Evolutionary conservation across 148 eudicot species (phyloP).

Genomic region (Beta vulgaris): DNA sequence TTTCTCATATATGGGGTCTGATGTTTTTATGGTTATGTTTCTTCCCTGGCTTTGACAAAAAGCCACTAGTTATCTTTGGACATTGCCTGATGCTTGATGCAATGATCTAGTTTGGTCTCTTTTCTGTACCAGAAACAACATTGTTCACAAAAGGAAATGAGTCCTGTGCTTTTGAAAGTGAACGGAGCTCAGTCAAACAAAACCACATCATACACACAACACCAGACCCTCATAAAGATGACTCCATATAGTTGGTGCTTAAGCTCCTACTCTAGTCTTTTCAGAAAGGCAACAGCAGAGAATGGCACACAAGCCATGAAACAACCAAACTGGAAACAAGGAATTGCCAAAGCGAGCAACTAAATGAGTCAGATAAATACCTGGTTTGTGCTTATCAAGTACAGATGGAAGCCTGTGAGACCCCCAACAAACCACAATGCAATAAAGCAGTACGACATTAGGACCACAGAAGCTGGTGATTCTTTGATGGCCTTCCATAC

Average conservation of each 20-base stretch:
- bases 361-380: constrained; percentile 18
- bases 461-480: constrained; percentile 57
- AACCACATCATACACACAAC: not conserved
- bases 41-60: no score
- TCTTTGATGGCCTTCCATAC: constrained; percentile 60
- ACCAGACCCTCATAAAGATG: not conserved
- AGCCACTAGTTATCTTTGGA: not conserved
- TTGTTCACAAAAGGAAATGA: no score
- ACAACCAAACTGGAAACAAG: not conserved
- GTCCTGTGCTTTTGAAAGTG: not conserved
- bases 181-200: not conserved
- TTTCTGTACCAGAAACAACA: no score
- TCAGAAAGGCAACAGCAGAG: not conserved
- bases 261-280: not conserved
- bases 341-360: not conserved
- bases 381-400: constrained; percentile 64
- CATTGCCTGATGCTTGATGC: not conserved
- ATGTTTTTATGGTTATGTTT: no score
- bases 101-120: not conserved
- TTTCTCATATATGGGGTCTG: no score
- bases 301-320: not conserved
- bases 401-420: constrained; percentile 68
- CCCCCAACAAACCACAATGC: constrained; percentile 75
- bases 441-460: constrained; percentile 62
- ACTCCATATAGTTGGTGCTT: not conserved